Conservation (phyloP, 805 yeast genomes). For the Cyberlindnera bimundalis region DNA sequence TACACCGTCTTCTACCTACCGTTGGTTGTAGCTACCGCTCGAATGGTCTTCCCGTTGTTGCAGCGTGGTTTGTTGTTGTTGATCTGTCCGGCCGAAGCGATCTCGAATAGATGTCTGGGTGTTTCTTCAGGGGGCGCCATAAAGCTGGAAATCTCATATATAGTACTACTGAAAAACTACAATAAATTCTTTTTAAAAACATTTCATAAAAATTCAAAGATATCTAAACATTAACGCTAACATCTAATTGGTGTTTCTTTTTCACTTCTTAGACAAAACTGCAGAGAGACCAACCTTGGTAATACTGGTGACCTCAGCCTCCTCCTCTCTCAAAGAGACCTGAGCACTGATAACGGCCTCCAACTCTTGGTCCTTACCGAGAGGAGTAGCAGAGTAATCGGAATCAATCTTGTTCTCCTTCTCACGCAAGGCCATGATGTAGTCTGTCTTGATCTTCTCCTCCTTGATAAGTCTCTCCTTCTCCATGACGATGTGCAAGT, state of each 20-base stretch:
- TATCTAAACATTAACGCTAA: too few species aligned
- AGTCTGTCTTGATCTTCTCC: slow-evolving; percentile 14
- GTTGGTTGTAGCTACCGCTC: too few species aligned
- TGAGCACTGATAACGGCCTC: slow-evolving; percentile 7
- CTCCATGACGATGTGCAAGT: slow-evolving; percentile 23
- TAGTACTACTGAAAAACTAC: too few species aligned
- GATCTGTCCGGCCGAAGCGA: not conserved
- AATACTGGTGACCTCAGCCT: slow-evolving; percentile 5
- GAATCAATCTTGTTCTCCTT: slow-evolving; percentile 5
- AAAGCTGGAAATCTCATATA: too few species aligned
- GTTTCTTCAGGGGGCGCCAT: not conserved
- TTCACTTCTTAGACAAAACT: slow-evolving; percentile 3
- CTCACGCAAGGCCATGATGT: slow-evolving; percentile 7
- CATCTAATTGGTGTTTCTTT: not conserved
- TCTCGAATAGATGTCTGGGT: not conserved
- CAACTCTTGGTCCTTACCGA: slow-evolving; percentile 1
- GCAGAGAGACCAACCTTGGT: slow-evolving; percentile 3
- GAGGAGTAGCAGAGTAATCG: not conserved
- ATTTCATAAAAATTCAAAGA: too few species aligned
- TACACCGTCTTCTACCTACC: too few species aligned
- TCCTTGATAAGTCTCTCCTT: slow-evolving; percentile 21
- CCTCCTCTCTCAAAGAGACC: not conserved
- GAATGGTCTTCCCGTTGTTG: too few species aligned
- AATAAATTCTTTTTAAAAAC: not conserved
- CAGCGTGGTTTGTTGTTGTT: not conserved